Evolutionary conservation across 2,329 filamentous ascomycete genomes (phyloP), one percentile per base, ranked within the genome.

Genomic region (Juglanconis oblonga): DNA sequence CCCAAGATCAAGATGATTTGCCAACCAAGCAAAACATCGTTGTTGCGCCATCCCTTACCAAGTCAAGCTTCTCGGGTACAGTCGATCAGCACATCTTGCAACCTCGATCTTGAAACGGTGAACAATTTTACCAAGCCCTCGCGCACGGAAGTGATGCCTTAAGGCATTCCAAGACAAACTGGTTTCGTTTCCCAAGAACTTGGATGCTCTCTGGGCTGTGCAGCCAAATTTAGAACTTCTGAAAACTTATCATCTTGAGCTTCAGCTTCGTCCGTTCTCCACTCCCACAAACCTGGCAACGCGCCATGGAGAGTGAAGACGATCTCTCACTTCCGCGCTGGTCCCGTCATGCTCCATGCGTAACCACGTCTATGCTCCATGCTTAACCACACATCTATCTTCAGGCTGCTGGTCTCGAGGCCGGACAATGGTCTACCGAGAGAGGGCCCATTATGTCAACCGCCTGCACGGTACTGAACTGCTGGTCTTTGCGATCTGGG

Each of bases 201-300:
- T 38, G 52, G 31, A 44, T 36, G 17, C n/a, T 38, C 47, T 40
- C 47, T 42, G n/a, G 52, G 47, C 58, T 48, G 32, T 33, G 38
- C 47, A 57, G 38, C 53, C 32, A 36, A 49, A 14, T 47, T 5
- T 55, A 47, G 33, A 35, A 40, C 38, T 10, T 49, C 32, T 32
- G 40, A 42, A 33, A 36, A 13, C 51, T 42, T 35, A 5, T 17
- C n/a, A 33, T 29, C 47, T 45, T 42, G 48, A n/a, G 48, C 58
- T 53, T 60, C 58, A 52, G 10, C 53, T 52, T 51, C 54, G 24
- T 57, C 53, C 58, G 51, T 38, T 60, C 48, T 57, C 58, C 29
- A 48, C 3, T 33, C 31, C 45, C 48, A 24, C 44, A 60, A 42
- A 60, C 58, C 14, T 11, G 40, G 13, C 11, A 7, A 53, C 38